Evolutionary conservation across 2,329 filamentous ascomycete species (phyloP).

Genomic region (Talaromyces marneffei): DNA sequence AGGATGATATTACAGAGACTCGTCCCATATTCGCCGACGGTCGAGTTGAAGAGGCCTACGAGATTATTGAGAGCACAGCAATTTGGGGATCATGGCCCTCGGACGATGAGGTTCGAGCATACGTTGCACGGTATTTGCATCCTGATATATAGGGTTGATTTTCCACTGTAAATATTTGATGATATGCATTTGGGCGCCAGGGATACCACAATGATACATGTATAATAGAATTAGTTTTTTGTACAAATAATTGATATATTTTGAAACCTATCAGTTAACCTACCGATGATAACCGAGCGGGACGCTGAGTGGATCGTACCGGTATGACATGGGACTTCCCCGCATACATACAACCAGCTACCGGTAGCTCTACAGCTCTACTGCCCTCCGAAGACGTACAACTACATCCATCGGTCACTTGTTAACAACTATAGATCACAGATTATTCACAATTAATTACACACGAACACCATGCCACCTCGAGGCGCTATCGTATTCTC

Average conservation of each 20-base stretch:
- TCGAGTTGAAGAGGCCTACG: slow-evolving; percentile 30
- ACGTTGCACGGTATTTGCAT: slow-evolving; percentile 20
- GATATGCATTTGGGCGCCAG: neutral
- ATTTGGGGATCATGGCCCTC: slow-evolving; percentile 39
- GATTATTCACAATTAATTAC: too few species aligned
- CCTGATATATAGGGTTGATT: neutral
- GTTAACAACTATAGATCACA: too few species aligned
- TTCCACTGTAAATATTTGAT: neutral
- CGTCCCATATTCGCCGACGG: slow-evolving; percentile 23
- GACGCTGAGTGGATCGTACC: neutral
- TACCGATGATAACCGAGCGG: slow-evolving; percentile 7
- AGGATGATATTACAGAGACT: neutral
- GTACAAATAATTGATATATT: neutral
- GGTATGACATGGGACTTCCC: neutral
- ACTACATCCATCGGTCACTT: neutral
- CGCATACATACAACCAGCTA: neutral
- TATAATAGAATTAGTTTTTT: neutral
- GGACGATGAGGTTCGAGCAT: slow-evolving; percentile 36
- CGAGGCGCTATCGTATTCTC: slow-evolving; percentile 18
- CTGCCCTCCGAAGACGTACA: too few species aligned
- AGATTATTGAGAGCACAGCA: slow-evolving; percentile 31
- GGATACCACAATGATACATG: slow-evolving; percentile 9
- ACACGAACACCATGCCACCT: too few species aligned
- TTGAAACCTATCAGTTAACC: neutral
- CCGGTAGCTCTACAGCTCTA: neutral